Evolutionary conservation across 495 filamentous ascomycete species (phyloP).

Genomic region (Astrocystis sublimbata): DNA sequence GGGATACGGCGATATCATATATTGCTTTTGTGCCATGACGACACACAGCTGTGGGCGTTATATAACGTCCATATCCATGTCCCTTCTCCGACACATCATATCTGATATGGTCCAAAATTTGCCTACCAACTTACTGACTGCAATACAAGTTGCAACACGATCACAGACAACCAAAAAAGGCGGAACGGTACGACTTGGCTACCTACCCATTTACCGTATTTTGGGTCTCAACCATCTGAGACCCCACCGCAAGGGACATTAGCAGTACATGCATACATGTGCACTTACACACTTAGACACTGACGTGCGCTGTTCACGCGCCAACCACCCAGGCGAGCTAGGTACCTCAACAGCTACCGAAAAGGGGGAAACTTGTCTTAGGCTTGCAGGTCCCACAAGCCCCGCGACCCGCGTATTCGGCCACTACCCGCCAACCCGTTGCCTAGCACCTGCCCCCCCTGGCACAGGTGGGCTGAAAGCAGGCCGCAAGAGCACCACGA

Average conservation of each 20-base stretch:
- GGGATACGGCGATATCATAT: too few species aligned
- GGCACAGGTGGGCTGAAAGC: background rate
- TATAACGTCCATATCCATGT: background rate
- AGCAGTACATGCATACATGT: too few species aligned
- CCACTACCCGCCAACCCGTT: constrained; percentile 16
- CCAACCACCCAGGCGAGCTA: background rate
- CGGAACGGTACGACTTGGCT: too few species aligned
- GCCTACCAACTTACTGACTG: background rate
- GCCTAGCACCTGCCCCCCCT: background rate
- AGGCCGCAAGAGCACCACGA: background rate
- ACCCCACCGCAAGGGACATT: background rate
- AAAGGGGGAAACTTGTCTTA: background rate
- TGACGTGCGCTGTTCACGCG: background rate
- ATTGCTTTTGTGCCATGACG: too few species aligned
- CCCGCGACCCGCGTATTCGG: constrained; percentile 6
- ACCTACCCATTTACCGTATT: too few species aligned
- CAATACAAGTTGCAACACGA: background rate
- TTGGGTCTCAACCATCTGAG: background rate
- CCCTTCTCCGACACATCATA: background rate
- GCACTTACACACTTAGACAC: too few species aligned
- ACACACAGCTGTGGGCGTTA: too few species aligned
- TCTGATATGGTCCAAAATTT: background rate
- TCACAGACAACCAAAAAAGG: too few species aligned
- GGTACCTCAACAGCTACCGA: background rate
- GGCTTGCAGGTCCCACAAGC: constrained; percentile 6